Conservation (phyloP, 139 green algal genomes). For the Chlamydomonas incerta region DNA sequence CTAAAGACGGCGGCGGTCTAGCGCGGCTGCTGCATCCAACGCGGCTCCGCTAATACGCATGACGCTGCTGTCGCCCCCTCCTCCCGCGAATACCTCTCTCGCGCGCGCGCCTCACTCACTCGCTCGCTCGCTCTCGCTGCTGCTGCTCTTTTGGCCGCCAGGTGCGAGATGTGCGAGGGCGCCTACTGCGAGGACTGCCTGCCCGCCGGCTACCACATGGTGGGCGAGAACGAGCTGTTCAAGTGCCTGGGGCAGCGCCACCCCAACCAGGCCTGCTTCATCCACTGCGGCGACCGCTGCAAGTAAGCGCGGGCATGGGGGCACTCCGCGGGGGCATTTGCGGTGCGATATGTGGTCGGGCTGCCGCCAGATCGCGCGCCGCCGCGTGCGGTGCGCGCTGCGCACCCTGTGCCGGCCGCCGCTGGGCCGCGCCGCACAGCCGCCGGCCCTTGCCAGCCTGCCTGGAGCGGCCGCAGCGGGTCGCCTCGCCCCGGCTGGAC, state of each 20-base stretch:
- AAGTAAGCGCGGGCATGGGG: constrained; percentile 7
- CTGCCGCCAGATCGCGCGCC: no score
- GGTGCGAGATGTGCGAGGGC: constrained; percentile 60
- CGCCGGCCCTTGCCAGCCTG: background rate
- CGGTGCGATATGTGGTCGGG: no score
- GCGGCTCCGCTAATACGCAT: no score
- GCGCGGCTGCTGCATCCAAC: no score
- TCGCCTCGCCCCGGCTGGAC: no score
- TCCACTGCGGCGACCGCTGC: constrained; percentile 56
- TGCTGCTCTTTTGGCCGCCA: background rate
- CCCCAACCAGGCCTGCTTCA: constrained; percentile 65
- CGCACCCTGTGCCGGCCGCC: no score
- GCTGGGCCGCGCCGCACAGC: no score
- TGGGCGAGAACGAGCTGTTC: constrained; percentile 60
- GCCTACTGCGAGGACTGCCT: constrained; percentile 79
- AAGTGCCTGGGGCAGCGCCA: constrained; percentile 61
- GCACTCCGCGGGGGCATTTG: background rate
- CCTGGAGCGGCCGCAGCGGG: background rate
- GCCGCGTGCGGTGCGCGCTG: no score
- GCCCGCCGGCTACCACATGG: constrained; percentile 43
- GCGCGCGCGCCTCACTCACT: background rate
- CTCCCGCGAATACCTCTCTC: no score
- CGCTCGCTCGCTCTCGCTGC: background rate
- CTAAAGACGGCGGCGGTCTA: no score
- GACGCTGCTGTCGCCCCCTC: background rate